Evolutionary conservation across 2,329 filamentous ascomycete species (phyloP).

Genomic region (Phyllosticta citriasiana): DNA sequence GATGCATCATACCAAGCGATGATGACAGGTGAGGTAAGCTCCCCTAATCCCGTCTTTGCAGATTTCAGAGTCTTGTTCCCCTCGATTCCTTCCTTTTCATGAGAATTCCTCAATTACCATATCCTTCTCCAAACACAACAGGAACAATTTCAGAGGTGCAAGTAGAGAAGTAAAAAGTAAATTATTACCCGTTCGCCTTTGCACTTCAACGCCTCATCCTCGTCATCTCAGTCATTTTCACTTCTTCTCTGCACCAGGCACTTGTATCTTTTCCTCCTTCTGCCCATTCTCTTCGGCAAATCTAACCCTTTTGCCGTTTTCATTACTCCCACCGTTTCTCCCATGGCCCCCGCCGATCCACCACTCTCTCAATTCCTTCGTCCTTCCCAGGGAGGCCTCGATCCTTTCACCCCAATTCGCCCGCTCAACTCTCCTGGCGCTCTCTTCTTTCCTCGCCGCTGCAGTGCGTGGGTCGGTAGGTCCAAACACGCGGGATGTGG

Average conservation of each 20-base stretch:
- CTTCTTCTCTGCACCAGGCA: background rate
- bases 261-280: background rate
- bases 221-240: background rate
- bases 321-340: background rate
- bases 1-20: no score
- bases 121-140: no score
- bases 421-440: background rate
- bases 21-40: no score
- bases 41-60: no score
- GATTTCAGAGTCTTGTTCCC: no score
- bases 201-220: no score
- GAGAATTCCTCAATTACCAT: no score
- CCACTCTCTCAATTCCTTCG: background rate
- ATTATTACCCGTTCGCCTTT: no score
- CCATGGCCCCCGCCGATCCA: background rate
- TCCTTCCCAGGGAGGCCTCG: background rate
- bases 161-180: no score
- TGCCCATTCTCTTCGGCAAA: background rate
- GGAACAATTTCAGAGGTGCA: no score
- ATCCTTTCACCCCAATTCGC: background rate
- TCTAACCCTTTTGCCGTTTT: background rate
- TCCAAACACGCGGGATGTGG: background rate
- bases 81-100: no score
- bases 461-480: background rate
- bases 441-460: background rate